Evolutionary conservation across 1,139 yeast genomes (phyloP).

Genomic region (Geotrichum australiense): DNA sequence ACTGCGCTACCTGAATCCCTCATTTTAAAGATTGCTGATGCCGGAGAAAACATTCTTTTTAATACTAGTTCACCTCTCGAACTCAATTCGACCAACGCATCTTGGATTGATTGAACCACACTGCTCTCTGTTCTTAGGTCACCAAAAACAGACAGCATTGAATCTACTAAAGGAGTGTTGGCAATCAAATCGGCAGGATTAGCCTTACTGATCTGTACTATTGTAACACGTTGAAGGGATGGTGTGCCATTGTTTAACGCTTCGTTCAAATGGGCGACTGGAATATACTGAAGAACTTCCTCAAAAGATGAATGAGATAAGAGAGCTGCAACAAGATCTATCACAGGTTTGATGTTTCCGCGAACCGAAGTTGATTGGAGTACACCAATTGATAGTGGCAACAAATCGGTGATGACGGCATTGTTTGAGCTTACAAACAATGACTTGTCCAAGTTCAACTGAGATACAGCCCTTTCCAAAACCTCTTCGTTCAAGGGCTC

Average conservation of each 20-base stretch:
- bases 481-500: conserved; percentile 17
- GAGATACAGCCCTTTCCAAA: conserved; percentile 19
- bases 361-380: conserved; percentile 18
- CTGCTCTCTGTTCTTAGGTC: conserved; percentile 7
- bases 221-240: conserved; percentile 22
- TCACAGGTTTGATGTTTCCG: conserved; percentile 19
- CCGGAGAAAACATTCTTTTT: conserved; percentile 24
- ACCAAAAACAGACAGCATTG: conserved; percentile 20
- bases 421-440: conserved; percentile 17
- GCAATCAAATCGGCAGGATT: conserved; percentile 23
- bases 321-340: conserved; percentile 22
- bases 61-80: conserved; percentile 23
- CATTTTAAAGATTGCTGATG: conserved; percentile 18
- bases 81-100: conserved; percentile 19
- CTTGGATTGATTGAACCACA: conserved; percentile 16
- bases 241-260: conserved; percentile 22
- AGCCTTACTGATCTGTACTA: conserved; percentile 22
- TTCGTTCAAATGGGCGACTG: conserved; percentile 21
- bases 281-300: conserved; percentile 21
- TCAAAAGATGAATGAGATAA: conserved; percentile 22
- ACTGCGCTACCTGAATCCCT: conserved; percentile 18
- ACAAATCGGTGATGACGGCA: conserved; percentile 13
- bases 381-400: conserved; percentile 22
- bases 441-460: conserved; percentile 20
- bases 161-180: conserved; percentile 22